Evolutionary conservation across 441 rosid genomes (phyloP).

Genomic region (Populus hybrid): DNA sequence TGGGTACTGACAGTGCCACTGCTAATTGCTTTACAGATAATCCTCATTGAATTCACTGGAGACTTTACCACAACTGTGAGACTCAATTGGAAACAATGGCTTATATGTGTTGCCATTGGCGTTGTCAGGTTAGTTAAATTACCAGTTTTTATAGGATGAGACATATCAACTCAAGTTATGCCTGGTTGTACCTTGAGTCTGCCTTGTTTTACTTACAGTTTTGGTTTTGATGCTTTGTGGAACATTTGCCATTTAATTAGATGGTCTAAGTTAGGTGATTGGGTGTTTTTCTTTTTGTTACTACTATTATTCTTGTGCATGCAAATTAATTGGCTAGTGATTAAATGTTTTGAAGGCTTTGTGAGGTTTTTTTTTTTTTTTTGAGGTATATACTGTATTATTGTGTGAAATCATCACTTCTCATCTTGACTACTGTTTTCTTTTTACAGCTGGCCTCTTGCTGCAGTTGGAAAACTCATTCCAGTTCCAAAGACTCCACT

Average conservation of each 20-base stretch:
- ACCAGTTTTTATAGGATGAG: neutral
- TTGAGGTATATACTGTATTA: too few species aligned
- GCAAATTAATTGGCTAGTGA: neutral
- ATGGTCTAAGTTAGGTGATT: neutral
- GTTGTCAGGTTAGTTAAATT: conserved; percentile 57
- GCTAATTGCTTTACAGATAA: conserved; percentile 40
- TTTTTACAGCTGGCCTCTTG: conserved; percentile 89
- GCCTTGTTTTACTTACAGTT: neutral
- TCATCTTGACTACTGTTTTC: neutral
- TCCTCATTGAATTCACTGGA: conserved; percentile 87
- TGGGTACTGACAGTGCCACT: conserved; percentile 6
- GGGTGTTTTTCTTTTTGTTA: neutral
- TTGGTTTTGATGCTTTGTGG: neutral
- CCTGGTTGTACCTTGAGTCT: neutral
- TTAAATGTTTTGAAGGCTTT: neutral
- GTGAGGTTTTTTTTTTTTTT: neutral
- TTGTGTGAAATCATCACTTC: neutral
- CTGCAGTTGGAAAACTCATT: conserved; percentile 64
- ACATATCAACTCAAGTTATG: too few species aligned
- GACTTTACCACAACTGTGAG: conserved; percentile 66
- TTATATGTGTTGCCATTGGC: conserved; percentile 62
- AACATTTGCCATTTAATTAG: neutral
- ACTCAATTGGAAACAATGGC: conserved; percentile 74
- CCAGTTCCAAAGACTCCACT: conserved; percentile 79
- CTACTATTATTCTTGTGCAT: neutral